phyloP scores from a whole-genome alignment of 2,329 filamentous ascomycete species.

The Septoria linicola region DNA sequence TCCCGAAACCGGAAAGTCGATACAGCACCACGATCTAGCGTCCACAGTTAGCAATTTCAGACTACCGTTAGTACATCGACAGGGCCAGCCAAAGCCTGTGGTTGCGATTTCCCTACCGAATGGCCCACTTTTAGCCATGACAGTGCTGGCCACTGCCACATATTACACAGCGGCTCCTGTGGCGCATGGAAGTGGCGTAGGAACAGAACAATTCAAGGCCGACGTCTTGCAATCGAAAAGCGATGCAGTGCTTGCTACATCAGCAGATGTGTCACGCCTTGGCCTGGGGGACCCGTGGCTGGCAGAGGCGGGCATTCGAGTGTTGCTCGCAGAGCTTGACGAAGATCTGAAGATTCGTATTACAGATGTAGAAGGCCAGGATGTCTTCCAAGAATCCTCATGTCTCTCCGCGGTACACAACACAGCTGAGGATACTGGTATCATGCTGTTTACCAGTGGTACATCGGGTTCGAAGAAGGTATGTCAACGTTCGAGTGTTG shows the following conservation, averaged over 20 bases:
- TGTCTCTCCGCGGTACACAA: conserved; percentile 36
- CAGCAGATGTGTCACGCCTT: conserved; percentile 44
- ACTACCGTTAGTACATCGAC: conserved; percentile 24
- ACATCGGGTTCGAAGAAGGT: too few relatives aligned
- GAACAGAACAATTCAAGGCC: conserved; percentile 50
- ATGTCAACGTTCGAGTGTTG: too few relatives aligned
- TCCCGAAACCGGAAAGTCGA: conserved; percentile 29
- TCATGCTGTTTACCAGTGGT: conserved; percentile 59
- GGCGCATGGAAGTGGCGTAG: conserved; percentile 48
- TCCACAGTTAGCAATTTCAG: conserved; percentile 31
- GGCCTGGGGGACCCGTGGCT: conserved; percentile 41
- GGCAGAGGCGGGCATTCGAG: conserved; percentile 38
- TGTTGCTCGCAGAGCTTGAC: conserved; percentile 44
- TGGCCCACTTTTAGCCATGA: conserved; percentile 54
- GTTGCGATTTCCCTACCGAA: conserved; percentile 56
- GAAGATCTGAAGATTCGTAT: conserved; percentile 42
- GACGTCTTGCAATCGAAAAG: conserved; percentile 53
- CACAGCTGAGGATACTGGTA: conserved; percentile 48
- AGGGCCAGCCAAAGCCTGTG: conserved; percentile 41
- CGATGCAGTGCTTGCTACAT: conserved; percentile 49
- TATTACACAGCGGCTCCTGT: conserved; percentile 56
- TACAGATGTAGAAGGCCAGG: conserved; percentile 20
- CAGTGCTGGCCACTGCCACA: conserved; percentile 51
- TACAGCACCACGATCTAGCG: conserved; percentile 32
- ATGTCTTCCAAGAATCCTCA: conserved; percentile 3